Percentiles rank a stretch among this genome's conserved stretches.
These are phyloP conservation scores for Panicum virgatum DNA, from an alignment of 202 grass and related monocot genomes.

Conservation along the genomic window DNA sequence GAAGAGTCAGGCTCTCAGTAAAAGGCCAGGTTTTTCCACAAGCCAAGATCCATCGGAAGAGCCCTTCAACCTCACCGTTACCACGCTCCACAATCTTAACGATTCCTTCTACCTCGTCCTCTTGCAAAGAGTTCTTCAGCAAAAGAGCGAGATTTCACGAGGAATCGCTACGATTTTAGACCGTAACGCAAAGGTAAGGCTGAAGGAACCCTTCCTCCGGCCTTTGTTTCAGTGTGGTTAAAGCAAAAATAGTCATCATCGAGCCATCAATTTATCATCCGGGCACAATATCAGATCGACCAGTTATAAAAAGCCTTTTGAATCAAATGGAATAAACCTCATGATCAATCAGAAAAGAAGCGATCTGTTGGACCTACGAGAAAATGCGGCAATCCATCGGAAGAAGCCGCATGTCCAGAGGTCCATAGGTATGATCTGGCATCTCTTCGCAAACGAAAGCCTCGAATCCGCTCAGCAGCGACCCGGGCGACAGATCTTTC, in stretches of 20 bases:
- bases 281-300: neutral
- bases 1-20: conserved; percentile 42
- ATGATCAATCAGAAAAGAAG: too few relatives aligned
- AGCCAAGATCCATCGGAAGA: conserved; percentile 35
- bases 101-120: conserved; percentile 43
- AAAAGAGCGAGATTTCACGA: conserved; percentile 37
- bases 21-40: conserved; percentile 69
- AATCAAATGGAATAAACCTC: too few relatives aligned
- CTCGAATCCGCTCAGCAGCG: conserved; percentile 8
- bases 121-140: conserved; percentile 8
- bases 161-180: conserved; percentile 9
- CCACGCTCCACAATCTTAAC: conserved; percentile 22
- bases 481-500: neutral
- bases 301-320: too few relatives aligned
- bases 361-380: conserved; percentile 62
- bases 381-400: conserved; percentile 65
- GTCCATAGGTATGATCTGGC: conserved; percentile 45
- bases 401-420: conserved; percentile 74
- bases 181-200: neutral
- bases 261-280: conserved; percentile 26
- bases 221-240: conserved; percentile 88
- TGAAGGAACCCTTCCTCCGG: conserved; percentile 9
- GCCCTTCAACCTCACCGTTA: too few relatives aligned
- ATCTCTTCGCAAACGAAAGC: conserved; percentile 32
- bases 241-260: conserved; percentile 82